Percentiles rank a stretch among this genome's conserved stretches.
phyloP scores from a whole-genome alignment of 345 rosid species.

The Camelina sativa region DNA sequence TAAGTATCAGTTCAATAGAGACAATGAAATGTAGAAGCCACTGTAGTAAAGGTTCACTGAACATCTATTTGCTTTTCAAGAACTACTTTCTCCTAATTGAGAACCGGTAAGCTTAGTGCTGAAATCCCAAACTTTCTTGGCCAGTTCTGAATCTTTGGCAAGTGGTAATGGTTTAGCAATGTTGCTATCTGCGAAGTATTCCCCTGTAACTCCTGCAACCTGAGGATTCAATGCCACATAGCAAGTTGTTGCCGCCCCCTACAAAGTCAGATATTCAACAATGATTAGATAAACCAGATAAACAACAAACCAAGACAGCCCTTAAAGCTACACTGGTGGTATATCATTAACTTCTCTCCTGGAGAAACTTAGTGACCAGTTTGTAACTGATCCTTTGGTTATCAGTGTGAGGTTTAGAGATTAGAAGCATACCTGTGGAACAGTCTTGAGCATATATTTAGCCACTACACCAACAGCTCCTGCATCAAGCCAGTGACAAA shows the following conservation, averaged over 20 bases:
- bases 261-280: constrained; percentile 5
- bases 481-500: constrained; percentile 22
- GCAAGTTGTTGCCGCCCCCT: constrained; percentile 86
- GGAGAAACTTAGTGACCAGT: neutral
- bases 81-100: constrained; percentile 22
- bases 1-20: neutral
- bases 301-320: neutral
- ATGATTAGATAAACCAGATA: neutral
- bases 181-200: constrained; percentile 61
- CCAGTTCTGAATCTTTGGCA: constrained; percentile 55
- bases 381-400: neutral
- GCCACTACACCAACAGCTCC: constrained; percentile 42
- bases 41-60: neutral
- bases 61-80: constrained; percentile 15
- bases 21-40: neutral
- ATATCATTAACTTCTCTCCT: neutral
- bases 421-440: constrained; percentile 41
- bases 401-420: constrained; percentile 7
- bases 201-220: constrained; percentile 57
- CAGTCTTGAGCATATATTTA: constrained; percentile 38
- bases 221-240: constrained; percentile 71
- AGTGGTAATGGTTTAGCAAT: constrained; percentile 47
- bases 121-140: constrained; percentile 59
- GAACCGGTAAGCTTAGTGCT: constrained; percentile 46
- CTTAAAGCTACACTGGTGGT: neutral